Evolutionary conservation across 1,139 yeast species (phyloP), one percentile per base, ranked within the genome.

Genomic region (Yamadazyma buinensis): DNA sequence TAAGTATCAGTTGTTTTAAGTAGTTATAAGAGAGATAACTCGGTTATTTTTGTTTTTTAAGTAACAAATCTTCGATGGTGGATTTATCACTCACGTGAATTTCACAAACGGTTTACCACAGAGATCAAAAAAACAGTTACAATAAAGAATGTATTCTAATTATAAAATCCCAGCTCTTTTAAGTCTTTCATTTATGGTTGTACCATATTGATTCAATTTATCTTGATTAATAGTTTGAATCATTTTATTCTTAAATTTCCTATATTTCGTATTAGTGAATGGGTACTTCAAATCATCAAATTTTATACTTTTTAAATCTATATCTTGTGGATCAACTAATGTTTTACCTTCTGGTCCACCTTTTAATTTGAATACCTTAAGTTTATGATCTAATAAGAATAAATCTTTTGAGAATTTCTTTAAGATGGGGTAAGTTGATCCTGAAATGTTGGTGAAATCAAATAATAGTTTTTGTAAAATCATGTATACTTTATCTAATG

Each of bases 401-500:
- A 41, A 31, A 12, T 32, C 29, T 17, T 23, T 15, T 11, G 12
- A 12, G 13, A 33, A 36, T 20, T 36, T 32, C 20, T 37, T 39
- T 32, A 46, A 28, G 5, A 35, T 25, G 8, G 18, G 17, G 8
- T 36, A 18, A 20, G 31, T 29, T 11, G 21, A 11, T 3, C 38
- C 30, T 7, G 31, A 25, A 5, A 32, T 8, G 21, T 23, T 21
- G 17, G 27, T 23, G 14, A 44, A 41, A 18, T 43, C 44, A 15
- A 17, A 30, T 2, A 36, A 20, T 4, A 45, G 17, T 17, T 31
- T 30, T 15, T 38, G 30, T 2, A 36, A 29, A 7, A 38, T 31
- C 20, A 23, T 12, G 6, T 30, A 23, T 8, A 41, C 23, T 7
- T 36, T 35, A 10, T 26, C 12, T 7, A 34, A 29, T 18, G 44